Percentiles rank a stretch among this genome's conserved stretches.
Evolutionary conservation across 140 eudicot species (phyloP).

Genomic region (Artemisia princeps): DNA sequence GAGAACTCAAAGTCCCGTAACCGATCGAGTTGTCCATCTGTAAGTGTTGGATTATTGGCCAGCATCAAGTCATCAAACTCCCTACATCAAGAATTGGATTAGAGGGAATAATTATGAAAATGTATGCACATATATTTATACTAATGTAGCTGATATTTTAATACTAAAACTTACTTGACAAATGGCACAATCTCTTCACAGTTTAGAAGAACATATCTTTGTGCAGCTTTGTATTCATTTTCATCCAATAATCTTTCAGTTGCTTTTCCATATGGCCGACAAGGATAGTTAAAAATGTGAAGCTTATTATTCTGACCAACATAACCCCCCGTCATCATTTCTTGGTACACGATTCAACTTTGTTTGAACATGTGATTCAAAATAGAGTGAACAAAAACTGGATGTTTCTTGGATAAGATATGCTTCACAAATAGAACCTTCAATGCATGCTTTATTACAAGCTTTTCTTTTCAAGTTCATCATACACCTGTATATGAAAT

Average conservation of each 20-base stretch:
- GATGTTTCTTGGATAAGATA: conserved; percentile 7
- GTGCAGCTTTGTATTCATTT: background rate
- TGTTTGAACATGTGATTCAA: conserved; percentile 4
- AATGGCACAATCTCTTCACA: conserved; percentile 1
- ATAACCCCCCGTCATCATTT: conserved; percentile 13
- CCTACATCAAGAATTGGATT: too few species aligned
- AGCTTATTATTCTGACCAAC: too few species aligned
- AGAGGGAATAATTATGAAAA: too few species aligned
- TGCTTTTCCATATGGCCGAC: background rate
- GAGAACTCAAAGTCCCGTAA: too few species aligned
- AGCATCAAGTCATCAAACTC: too few species aligned
- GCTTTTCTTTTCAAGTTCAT: conserved; percentile 6
- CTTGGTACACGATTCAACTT: conserved; percentile 1
- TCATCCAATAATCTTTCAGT: background rate
- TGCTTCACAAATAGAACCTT: conserved; percentile 18
- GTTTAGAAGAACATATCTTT: conserved; percentile 14
- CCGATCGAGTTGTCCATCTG: too few species aligned
- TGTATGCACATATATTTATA: too few species aligned
- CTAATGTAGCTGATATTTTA: too few species aligned
- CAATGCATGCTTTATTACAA: conserved; percentile 6
- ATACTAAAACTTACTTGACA: background rate
- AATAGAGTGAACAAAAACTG: background rate
- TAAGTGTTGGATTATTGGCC: too few species aligned
- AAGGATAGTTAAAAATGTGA: background rate
- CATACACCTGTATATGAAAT: background rate